Base-by-base conservation (phyloP, 257 asterid genomes). In the Solanum verrucosum region DNA sequence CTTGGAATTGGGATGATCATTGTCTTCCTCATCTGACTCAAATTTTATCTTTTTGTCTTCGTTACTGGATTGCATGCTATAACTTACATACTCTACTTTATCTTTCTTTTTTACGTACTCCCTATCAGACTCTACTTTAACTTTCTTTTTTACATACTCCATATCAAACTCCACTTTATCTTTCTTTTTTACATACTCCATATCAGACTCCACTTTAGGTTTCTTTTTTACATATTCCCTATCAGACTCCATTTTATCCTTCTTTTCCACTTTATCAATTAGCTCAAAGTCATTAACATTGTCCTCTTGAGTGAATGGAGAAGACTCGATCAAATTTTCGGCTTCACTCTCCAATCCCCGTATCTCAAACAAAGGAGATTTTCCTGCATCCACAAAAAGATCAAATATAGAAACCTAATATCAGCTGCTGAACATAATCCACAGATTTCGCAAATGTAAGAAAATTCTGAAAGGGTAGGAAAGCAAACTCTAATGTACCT, bases 321-420 rank as follows among this genome's bases (percentile, higher is more conserved):
- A 90, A 29, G 91, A 86, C 85, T 86, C 88, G 27, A 75, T 49
- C 44, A 90, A 91, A 77, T 84, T 83, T 73, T 84, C 72, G 85
- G 91, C 89, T 85, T 93, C 97, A 4, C 89, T 86, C 25, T 93
- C 96, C 83, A 92, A 33, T n/a, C 89, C 87, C 25, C 99, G 94
- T 29, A 94, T 82, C 92, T 96, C 98, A 91, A 96, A 95, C 87
- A 94, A 87, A 20, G 98, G 98, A 88, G 93, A 88, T 92, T 95
- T 96, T 82, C 98, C 99, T 96, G 89, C 86, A 38, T 88, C 86
- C 82, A 71, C 73, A 35, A 89, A 86, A 46, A 34, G 34, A 59
- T 75, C 72, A 84, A 46, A 90, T 89, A 44, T 16, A 46, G 40
- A 81, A 81, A 81, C 68, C 60, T 88, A 92, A 91, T 83, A 73